These are phyloP conservation scores for Phytophthora pluvialis DNA, from an alignment of 352 stramenopile genomes.

Conservation along the genomic window DNA sequence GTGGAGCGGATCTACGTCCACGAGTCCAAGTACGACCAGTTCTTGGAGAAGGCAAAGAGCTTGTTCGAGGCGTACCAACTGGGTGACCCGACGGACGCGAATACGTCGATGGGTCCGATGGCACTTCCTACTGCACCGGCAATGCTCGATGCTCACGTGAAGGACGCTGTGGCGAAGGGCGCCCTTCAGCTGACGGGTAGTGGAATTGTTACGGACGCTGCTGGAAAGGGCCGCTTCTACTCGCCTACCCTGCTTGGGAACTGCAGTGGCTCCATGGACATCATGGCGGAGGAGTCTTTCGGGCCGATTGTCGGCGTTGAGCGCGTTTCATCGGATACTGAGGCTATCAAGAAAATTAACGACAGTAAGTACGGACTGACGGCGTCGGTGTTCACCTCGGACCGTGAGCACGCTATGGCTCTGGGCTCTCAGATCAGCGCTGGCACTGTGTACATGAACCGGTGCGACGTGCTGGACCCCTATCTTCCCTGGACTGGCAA, in stretches of 20 bases:
- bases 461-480: constrained; percentile 82
- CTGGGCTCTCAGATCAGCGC: constrained; percentile 67
- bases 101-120: constrained; percentile 78
- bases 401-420: constrained; percentile 60
- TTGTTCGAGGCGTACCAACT: constrained; percentile 74
- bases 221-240: constrained; percentile 77
- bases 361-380: constrained; percentile 84
- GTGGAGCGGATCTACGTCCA: constrained; percentile 90
- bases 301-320: constrained; percentile 82
- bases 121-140: constrained; percentile 53
- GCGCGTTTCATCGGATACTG: constrained; percentile 70
- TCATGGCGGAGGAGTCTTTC: constrained; percentile 88
- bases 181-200: constrained; percentile 57
- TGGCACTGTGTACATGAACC: constrained; percentile 89
- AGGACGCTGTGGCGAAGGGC: constrained; percentile 78
- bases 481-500: constrained; percentile 84
- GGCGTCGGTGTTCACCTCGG: constrained; percentile 71
- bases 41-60: constrained; percentile 66
- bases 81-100: constrained; percentile 64
- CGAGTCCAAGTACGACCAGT: constrained; percentile 79
- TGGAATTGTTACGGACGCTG: constrained; percentile 49
- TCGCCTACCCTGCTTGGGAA: constrained; percentile 75
- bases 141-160: constrained; percentile 64
- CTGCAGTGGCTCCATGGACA: constrained; percentile 71
- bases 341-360: constrained; percentile 83